Conservation (phyloP, 192 early-diverging fungal genomes). For the Paraglomus brasilianum region DNA sequence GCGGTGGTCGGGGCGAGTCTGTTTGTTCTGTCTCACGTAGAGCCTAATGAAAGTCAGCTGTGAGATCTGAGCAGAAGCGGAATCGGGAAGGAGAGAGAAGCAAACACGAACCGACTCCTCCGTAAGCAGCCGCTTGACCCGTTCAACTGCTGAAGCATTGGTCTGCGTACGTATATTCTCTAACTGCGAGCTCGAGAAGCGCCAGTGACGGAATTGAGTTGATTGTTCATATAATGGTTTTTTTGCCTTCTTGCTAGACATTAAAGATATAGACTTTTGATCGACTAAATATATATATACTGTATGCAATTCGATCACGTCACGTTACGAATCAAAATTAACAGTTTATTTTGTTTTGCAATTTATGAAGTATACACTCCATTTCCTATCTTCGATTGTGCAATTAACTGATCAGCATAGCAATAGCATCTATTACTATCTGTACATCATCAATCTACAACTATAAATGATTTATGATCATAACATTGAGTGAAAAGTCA, state of each 20-base stretch:
- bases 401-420: too few species aligned
- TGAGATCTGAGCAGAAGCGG: slow-evolving; percentile 18
- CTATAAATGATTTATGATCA: too few species aligned
- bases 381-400: too few species aligned
- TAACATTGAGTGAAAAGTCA: too few species aligned
- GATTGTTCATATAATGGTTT: slow-evolving; percentile 64
- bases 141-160: slow-evolving; percentile 55
- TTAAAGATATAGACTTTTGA: too few species aligned
- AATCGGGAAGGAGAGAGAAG: background rate
- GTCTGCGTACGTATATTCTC: slow-evolving; percentile 56
- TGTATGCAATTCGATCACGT: too few species aligned
- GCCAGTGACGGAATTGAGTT: slow-evolving; percentile 75
- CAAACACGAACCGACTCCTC: slow-evolving; percentile 50
- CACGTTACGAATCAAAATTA: too few species aligned
- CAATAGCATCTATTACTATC: too few species aligned
- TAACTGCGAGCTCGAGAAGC: slow-evolving; percentile 56
- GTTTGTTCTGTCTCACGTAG: slow-evolving; percentile 5
- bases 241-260: background rate
- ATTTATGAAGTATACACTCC: too few species aligned
- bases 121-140: slow-evolving; percentile 53
- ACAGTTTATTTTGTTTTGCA: too few species aligned
- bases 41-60: background rate
- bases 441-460: too few species aligned
- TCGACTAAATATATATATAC: too few species aligned
- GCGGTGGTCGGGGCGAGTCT: slow-evolving; percentile 28